These are phyloP conservation scores for Aphanomyces astaci DNA, from an alignment of 352 stramenopile species.

Conservation along the genomic window DNA sequence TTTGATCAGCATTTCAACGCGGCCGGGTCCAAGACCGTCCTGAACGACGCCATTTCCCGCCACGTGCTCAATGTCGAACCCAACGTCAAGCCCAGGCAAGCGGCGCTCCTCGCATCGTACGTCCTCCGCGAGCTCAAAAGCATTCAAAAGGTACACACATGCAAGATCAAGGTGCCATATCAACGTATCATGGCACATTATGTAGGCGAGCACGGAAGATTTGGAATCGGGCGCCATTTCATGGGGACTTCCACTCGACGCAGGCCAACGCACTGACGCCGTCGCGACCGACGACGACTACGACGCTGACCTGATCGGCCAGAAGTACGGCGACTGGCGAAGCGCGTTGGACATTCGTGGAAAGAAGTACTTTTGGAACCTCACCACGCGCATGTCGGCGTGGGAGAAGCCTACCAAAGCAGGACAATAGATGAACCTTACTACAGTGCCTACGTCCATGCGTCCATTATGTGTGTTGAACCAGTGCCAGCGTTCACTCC, in stretches of 20 bases:
- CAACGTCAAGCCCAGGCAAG: slow-evolving; percentile 42
- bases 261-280: neutral
- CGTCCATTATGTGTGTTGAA: neutral
- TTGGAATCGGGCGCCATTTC: slow-evolving; percentile 48
- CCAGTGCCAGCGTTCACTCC: too few species aligned
- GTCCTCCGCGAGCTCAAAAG: slow-evolving; percentile 77
- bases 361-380: slow-evolving; percentile 85
- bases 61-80: slow-evolving; percentile 71
- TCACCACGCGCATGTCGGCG: slow-evolving; percentile 69
- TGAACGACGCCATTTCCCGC: slow-evolving; percentile 53
- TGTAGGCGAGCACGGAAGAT: slow-evolving; percentile 6
- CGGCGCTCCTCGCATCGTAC: slow-evolving; percentile 52
- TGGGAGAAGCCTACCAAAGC: slow-evolving; percentile 53
- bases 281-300: slow-evolving; percentile 26
- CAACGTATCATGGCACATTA: too few species aligned
- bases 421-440: neutral
- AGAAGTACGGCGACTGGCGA: slow-evolving; percentile 79
- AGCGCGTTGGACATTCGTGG: slow-evolving; percentile 76
- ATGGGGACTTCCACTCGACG: slow-evolving; percentile 41
- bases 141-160: slow-evolving; percentile 57
- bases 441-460: neutral
- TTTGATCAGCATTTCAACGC: slow-evolving; percentile 87
- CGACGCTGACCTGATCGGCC: slow-evolving; percentile 70
- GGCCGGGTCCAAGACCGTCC: slow-evolving; percentile 35
- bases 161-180: slow-evolving; percentile 36